Evolutionary conservation across 2,329 filamentous ascomycete genomes (phyloP), one percentile per base, ranked within the genome.

Genomic region (Aspergillus oerlinghausenensis): DNA sequence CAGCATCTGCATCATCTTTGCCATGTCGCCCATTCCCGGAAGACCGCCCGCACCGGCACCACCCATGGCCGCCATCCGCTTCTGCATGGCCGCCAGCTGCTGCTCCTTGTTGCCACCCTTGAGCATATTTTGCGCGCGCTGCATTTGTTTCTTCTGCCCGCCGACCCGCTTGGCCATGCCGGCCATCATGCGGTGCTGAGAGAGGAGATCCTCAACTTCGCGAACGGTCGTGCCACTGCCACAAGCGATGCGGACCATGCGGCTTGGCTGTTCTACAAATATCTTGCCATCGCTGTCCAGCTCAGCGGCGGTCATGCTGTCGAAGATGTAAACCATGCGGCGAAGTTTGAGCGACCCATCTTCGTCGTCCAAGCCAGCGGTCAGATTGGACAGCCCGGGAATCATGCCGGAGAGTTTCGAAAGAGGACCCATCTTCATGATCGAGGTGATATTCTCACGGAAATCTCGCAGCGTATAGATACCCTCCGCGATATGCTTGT

Each of bases 91-190:
- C 0, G 92, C 92, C 77, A 97, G 84, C 75, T 97, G 93, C 72
- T 96, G 91, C 32, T 90, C 85, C 75, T 94, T 93, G 77, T 96
- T 96, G 29, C 87, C 89, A 48, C 92, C 92, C 28, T 88, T 90
- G 87, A 97, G 91, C 61, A 90, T 90, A 55, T 89, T 88, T 75
- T 97, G 92, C 0, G 92, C 92, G 52, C 88, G 87, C 73, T 97
- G 91, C 88, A 97, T 95, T 72, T 97, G 96, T 79, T 94, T 94
- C 88, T 96, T 96, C 72, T 90, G 92, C 42, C 92, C 92, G 56
- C 94, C 93, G 86, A 99, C 95, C 79, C 95, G 95, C 86, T 97
- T 99, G 50, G 94, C 94, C 92, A 99, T 97, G 57, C 90, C 90
- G 0, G 91, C 90, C 94, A 99, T 99, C 89, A 97, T 96, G 66